phyloP scores from a whole-genome alignment of 257 asterid species.

The Coffea eugenioides region DNA sequence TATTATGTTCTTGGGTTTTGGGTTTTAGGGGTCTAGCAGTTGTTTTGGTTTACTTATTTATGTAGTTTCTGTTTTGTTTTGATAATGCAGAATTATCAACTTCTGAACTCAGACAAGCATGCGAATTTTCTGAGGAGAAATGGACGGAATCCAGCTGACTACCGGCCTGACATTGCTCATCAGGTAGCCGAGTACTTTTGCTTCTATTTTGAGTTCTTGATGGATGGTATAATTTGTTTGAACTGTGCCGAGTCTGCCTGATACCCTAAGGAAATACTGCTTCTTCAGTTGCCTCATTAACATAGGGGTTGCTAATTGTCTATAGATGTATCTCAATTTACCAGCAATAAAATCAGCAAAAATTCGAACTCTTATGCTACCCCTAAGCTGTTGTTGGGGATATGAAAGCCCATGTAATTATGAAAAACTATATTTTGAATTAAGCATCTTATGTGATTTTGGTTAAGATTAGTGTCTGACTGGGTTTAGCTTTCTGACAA shows the following conservation, averaged over 20 bases:
- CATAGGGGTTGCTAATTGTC: not conserved
- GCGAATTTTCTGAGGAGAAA: constrained; percentile 50
- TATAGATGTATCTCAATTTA: not conserved
- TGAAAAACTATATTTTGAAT: not conserved
- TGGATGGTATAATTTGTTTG: not conserved
- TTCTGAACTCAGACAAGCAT: constrained; percentile 86
- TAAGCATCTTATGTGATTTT: not conserved
- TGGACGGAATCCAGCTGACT: constrained; percentile 68
- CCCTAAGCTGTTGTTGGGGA: not conserved
- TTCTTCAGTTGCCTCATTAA: too few species aligned
- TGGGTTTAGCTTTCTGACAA: not conserved
- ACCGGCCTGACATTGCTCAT: constrained; percentile 84
- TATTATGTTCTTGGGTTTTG: not conserved
- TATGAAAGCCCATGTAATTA: not conserved
- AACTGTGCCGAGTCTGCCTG: not conserved
- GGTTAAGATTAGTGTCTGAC: not conserved
- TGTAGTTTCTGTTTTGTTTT: not conserved
- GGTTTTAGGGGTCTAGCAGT: not conserved
- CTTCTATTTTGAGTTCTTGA: not conserved
- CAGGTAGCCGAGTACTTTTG: constrained; percentile 45
- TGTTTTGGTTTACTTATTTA: not conserved
- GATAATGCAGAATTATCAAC: constrained; percentile 59
- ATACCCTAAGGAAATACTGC: too few species aligned
- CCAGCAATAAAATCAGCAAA: not conserved
- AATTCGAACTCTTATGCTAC: not conserved